Base-by-base conservation (phyloP, 2,329 filamentous ascomycete genomes). In the Furcasterigmium sp. region DNA sequence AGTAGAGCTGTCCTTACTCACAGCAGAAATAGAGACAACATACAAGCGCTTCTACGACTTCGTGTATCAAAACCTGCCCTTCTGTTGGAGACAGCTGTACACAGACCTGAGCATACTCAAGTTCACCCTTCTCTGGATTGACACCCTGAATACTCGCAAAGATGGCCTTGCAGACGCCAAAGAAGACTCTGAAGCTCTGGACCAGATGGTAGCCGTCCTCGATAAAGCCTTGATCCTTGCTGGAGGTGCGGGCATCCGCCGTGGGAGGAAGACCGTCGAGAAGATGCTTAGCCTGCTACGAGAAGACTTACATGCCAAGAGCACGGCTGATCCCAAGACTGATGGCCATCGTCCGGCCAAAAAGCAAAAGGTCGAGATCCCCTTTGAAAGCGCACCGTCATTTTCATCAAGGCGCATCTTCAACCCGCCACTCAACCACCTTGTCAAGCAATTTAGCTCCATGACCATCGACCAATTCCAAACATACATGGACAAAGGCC, bases 181-280 rank as follows among this genome's bases (percentile, higher is more conserved):
- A 11, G 11, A 11, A 26, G 7, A 26, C 23, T 7, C 7, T 7
- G 18, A 3, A n/a, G 17, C 7, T 23, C 10, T 20, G 3, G 19
- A 2, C 18, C n/a, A 17, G 13, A 19, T 21, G 37, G 15, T 29
- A 5, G 9, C 25, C 14, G 23, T 14, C 15, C 72, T 97, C 2
- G 91, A 96, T 54, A 80, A 82, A 60, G 83, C 85, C 0, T 63
- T 94, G 36, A 87, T 95, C 37, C 76, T 90, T 42, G 79, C 87
- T 0, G 87, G 85, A 1, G 84, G 76, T 0, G 78, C 78, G 2
- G 70, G 75, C 1, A 50, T 59, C 23, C 45, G 57, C 1, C 69
- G 86, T 43, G 74, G 77, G 8, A 56, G 63, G 17, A 38, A 11
- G 4, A 78, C 74, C 60, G 70, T 83, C 37, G 72, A 83, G 44